Evolutionary conservation across 768 basidiomycete species (phyloP), one percentile per base, ranked within the genome.

Genomic region (Vararia minispora): DNA sequence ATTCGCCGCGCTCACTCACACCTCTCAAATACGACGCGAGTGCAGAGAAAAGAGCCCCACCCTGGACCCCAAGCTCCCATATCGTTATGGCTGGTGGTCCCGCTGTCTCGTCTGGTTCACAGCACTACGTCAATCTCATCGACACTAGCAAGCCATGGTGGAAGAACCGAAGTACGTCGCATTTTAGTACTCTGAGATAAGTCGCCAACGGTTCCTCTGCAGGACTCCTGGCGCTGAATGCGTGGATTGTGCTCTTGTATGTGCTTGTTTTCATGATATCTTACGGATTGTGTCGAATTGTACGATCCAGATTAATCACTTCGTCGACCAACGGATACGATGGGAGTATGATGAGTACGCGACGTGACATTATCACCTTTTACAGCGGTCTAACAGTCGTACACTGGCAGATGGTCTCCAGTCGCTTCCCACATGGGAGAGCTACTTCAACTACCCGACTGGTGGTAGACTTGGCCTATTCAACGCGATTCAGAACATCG

Each of bases 401-500:
- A n/a, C n/a, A n/a, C n/a, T n/a, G n/a, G 12, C 28, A 39, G 35
- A 58, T 40, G 57, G 56, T 34, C 39, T 60, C 20, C 58, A 59
- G 43, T 50, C 50, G n/a, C 41, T 60, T 24, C 33, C 34, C 3
- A 50, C 51, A 34, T 61, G 60, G 55, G 35, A 54, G 31, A 21
- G 16, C 10, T 42, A 42, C 11, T 58, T 59, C 48, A 41, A 55
- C 25, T 31, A 59, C 39, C 58, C 59, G 2, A 30, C 31, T 2
- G 58, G 54, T 23, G 41, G 44, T n/a, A 25, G 51, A 45, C 47
- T 55, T 13, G 56, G 59, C 27, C 42, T 61, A 12, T 46, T 61
- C 26, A 57, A 53, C 36, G 59, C 59, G 24, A 58, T 12, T 35
- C 40, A 86, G 77, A 83, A 76, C 51, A 79, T 85, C 42, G 83